Evolutionary conservation across 202 grass and related monocot genomes (phyloP).

Genomic region (Musa balbisiana): DNA sequence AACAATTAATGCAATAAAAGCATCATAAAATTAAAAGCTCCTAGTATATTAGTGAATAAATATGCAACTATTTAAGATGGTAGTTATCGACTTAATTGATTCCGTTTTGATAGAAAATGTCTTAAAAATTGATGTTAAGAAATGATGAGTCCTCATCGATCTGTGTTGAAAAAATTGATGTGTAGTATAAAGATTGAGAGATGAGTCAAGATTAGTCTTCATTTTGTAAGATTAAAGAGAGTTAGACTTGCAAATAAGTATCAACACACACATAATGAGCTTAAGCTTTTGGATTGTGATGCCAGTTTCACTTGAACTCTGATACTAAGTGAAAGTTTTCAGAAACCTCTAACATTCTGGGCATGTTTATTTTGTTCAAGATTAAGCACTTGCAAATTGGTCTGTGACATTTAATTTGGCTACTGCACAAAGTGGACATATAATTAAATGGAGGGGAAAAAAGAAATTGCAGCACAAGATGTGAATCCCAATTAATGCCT

Average conservation of each 20-base stretch:
- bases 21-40: background rate
- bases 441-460: background rate
- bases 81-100: background rate
- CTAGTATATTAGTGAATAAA: background rate
- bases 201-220: too few species aligned
- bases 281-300: too few species aligned
- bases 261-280: too few species aligned
- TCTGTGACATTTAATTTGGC: background rate
- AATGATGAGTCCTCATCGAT: background rate
- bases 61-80: background rate
- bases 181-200: too few species aligned
- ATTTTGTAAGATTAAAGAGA: too few species aligned
- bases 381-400: background rate
- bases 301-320: too few species aligned
- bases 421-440: background rate
- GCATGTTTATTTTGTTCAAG: background rate
- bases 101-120: background rate
- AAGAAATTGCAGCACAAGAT: too few species aligned
- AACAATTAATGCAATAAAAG: background rate
- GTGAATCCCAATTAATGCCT: background rate
- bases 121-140: background rate
- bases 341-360: background rate
- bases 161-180: too few species aligned
- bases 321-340: too few species aligned
- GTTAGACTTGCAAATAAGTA: too few species aligned